Percentiles rank a stretch among this genome's conserved stretches.
Evolutionary conservation across 208 protist genomes (phyloP).

Genomic region (Trypanosoma lewisi): DNA sequence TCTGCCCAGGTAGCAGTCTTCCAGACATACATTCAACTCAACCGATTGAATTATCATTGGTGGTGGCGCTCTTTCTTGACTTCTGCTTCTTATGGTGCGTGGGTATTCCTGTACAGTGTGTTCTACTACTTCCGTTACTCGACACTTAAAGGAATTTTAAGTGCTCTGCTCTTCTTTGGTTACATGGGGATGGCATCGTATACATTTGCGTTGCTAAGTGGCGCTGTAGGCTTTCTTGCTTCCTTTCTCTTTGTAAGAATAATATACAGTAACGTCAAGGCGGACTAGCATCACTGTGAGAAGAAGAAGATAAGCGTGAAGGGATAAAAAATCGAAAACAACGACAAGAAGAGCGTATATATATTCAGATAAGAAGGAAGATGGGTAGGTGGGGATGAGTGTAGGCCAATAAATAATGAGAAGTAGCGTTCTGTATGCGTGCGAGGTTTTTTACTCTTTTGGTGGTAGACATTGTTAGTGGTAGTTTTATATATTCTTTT

Average conservation of each 20-base stretch:
- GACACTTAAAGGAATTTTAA: slow-evolving; percentile 43
- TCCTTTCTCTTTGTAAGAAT: slow-evolving; percentile 54
- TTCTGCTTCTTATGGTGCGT: slow-evolving; percentile 71
- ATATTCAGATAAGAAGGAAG: no score
- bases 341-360: neutral
- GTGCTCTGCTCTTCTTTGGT: slow-evolving; percentile 58
- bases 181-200: slow-evolving; percentile 51
- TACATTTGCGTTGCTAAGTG: slow-evolving; percentile 40
- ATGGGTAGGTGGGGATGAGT: no score
- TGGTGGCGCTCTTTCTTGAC: slow-evolving; percentile 94
- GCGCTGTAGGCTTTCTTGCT: slow-evolving; percentile 52
- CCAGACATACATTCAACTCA: slow-evolving; percentile 95
- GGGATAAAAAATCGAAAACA: neutral
- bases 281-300: slow-evolving; percentile 26
- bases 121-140: slow-evolving; percentile 84
- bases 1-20: slow-evolving; percentile 93
- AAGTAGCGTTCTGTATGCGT: no score
- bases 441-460: no score
- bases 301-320: neutral
- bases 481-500: no score
- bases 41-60: slow-evolving; percentile 92
- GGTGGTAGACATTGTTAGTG: no score
- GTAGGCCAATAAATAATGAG: no score
- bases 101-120: slow-evolving; percentile 90
- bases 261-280: slow-evolving; percentile 51